A percentile compares a stretch with the other conserved stretches of the same genome.
phyloP scores from a whole-genome alignment of 2,329 filamentous ascomycete genomes.

The Chaetomium globosum region DNA sequence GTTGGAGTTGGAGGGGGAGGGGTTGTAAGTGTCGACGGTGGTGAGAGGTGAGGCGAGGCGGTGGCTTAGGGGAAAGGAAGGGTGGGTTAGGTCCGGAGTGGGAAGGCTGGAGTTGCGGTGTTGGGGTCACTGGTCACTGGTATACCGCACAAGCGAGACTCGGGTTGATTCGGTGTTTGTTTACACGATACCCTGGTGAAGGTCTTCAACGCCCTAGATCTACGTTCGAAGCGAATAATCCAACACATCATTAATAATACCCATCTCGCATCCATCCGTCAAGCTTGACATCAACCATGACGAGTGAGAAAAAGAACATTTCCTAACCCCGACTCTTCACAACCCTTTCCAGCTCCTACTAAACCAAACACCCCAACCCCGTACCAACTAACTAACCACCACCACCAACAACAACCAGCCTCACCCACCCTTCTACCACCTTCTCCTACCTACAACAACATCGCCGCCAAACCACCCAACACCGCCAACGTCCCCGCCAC shows the following conservation, averaged over 20 bases:
- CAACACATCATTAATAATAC: background rate
- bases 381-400: background rate
- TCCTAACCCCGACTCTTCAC: background rate
- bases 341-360: too few relatives aligned
- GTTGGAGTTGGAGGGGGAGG: background rate
- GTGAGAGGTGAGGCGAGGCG: background rate
- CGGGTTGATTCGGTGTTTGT: background rate
- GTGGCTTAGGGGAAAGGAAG: background rate
- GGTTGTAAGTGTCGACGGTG: background rate
- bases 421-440: background rate
- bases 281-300: background rate
- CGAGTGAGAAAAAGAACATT: background rate
- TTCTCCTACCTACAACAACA: conserved; percentile 45
- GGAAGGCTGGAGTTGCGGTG: background rate
- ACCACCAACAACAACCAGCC: background rate
- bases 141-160: background rate
- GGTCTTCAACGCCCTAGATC: background rate
- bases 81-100: background rate
- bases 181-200: background rate
- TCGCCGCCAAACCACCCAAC: conserved; percentile 46
- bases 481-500: conserved; percentile 44
- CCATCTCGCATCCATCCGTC: background rate
- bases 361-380: background rate
- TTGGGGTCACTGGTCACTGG: background rate
- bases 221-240: background rate